A percentile compares a stretch with the other conserved stretches of the same genome.
phyloP scores from a whole-genome alignment of 208 protist species.

The Acanthamoeba culbertsoni region DNA sequence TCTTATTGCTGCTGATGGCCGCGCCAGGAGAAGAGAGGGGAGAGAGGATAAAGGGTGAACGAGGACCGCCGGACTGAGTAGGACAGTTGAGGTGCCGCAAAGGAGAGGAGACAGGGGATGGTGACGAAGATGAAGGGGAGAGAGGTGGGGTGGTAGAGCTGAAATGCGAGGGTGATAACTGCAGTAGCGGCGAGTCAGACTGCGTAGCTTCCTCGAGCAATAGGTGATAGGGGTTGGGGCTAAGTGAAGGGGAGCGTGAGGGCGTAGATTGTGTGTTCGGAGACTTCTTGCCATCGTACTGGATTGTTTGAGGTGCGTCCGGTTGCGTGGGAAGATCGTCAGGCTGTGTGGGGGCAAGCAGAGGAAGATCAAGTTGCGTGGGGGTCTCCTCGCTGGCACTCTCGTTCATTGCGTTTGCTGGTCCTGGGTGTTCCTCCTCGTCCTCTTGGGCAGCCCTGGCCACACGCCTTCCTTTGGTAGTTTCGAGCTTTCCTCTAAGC shows the following conservation, averaged over 20 bases:
- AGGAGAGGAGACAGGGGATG: no score
- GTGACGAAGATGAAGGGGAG: neutral
- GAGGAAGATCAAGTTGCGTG: no score
- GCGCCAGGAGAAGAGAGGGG: neutral
- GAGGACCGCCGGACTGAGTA: no score
- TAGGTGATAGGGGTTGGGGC: neutral
- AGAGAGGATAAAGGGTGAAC: no score
- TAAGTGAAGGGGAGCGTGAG: neutral
- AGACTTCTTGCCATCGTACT: neutral
- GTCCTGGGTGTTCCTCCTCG: no score
- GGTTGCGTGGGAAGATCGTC: neutral
- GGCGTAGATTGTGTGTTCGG: neutral
- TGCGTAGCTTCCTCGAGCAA: neutral
- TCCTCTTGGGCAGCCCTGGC: no score
- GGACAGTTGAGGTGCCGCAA: no score
- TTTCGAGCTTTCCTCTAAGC: no score
- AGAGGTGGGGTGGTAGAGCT: neutral
- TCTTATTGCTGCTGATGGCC: neutral
- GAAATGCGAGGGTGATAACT: neutral
- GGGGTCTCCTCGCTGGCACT: no score
- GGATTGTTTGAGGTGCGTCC: neutral
- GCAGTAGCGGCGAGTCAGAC: neutral
- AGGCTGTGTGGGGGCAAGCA: neutral
- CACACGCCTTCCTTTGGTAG: no score
- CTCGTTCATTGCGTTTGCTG: no score